Evolutionary conservation across 2,329 filamentous ascomycete species (phyloP).

Genomic region (Elsinoe necatrix): DNA sequence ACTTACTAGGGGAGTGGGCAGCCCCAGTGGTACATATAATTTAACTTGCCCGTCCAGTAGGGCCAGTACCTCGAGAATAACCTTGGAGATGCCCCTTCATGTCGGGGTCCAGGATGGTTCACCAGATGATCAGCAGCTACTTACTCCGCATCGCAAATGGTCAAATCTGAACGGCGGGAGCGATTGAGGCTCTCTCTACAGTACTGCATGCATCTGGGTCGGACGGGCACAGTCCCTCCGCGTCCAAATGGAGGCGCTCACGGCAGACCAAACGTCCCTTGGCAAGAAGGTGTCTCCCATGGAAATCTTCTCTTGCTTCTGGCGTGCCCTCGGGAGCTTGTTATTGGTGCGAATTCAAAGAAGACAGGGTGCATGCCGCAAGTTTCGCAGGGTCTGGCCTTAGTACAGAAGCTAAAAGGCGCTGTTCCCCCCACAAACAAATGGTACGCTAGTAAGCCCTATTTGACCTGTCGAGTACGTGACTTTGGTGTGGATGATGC

Average conservation of each 20-base stretch:
- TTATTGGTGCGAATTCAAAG: constrained; percentile 8
- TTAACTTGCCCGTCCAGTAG: constrained; percentile 1
- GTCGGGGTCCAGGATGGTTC: not conserved
- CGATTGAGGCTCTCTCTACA: not conserved
- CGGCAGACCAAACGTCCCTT: not conserved
- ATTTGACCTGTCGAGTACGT: not conserved
- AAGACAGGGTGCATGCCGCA: not conserved
- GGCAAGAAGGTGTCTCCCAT: not conserved
- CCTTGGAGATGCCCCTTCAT: not conserved
- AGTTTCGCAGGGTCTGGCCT: not conserved
- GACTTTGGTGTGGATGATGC: not conserved
- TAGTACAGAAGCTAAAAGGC: constrained; percentile 1
- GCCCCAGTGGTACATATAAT: constrained; percentile 7
- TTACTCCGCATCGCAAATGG: constrained; percentile 11
- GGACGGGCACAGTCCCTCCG: not conserved
- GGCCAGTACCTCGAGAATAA: not conserved
- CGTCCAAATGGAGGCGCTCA: not conserved
- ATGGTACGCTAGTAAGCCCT: not conserved
- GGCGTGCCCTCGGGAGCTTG: not conserved
- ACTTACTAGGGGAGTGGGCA: not conserved
- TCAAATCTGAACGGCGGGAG: constrained; percentile 3
- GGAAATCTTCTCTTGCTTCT: not conserved
- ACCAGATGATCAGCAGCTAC: constrained; percentile 3
- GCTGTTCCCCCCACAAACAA: not conserved
- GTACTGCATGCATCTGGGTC: not conserved